These are phyloP conservation scores for Globisporangium cystogenes DNA, from an alignment of 352 stramenopile genomes.

Conservation along the genomic window DNA sequence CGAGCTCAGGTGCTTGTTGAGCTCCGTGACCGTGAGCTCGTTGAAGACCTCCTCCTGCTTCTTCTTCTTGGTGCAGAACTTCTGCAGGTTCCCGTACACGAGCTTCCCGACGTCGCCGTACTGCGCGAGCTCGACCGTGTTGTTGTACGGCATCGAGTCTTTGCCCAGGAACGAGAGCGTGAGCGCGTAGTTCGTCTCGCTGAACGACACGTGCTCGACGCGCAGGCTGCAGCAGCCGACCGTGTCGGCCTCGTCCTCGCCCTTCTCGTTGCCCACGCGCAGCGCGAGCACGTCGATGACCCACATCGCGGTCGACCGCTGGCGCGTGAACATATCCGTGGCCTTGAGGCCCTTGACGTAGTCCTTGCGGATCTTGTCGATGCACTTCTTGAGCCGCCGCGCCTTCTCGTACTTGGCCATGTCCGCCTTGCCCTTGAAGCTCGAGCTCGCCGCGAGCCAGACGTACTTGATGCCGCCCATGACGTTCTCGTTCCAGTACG, in stretches of 20 bases:
- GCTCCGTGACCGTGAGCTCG: slow-evolving; percentile 90
- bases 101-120: slow-evolving; percentile 87
- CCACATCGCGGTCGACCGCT: slow-evolving; percentile 99
- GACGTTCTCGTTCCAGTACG: slow-evolving; percentile 99
- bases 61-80: slow-evolving; percentile 96
- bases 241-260: slow-evolving; percentile 98
- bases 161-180: slow-evolving; percentile 99
- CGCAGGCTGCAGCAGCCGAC: slow-evolving; percentile 99
- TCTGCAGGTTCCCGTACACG: slow-evolving; percentile 96
- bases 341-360: slow-evolving; percentile 87
- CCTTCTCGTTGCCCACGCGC: slow-evolving; percentile 99
- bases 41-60: slow-evolving; percentile 98
- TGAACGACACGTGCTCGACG: slow-evolving; percentile 98
- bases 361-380: slow-evolving; percentile 93
- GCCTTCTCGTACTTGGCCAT: slow-evolving; percentile 99
- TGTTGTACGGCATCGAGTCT: slow-evolving; percentile 99
- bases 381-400: slow-evolving; percentile 96
- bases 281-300: slow-evolving; percentile 99
- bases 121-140: slow-evolving; percentile 95
- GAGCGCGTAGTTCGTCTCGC: slow-evolving; percentile 89
- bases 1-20: slow-evolving; percentile 98
- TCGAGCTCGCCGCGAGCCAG: slow-evolving; percentile 95
- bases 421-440: slow-evolving; percentile 99
- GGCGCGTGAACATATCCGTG: slow-evolving; percentile 89
- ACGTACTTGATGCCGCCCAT: slow-evolving; percentile 99